Base-by-base conservation (phyloP, 768 basidiomycete genomes). In the Hirschioporus abietinus region DNA sequence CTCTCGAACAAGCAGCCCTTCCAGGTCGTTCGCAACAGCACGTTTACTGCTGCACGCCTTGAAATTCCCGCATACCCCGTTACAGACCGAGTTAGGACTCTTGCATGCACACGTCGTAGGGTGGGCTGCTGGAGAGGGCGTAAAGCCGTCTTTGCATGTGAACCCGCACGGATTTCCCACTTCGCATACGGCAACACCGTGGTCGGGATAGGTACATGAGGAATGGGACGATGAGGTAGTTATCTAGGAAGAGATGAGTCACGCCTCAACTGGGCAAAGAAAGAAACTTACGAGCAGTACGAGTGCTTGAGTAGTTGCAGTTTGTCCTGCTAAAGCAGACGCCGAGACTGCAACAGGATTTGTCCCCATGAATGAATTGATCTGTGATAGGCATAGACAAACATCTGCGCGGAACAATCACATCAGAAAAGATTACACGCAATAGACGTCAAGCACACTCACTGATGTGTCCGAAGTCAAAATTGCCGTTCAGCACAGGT, bases 131-230 rank as follows among this genome's bases (percentile, higher is more conserved):
- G 81, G 79, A 63, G 58, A 69, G 6, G 70, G 57, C 1, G 71
- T 77, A 71, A 72, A 84, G 72, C 82, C 83, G 68, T 83, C 74
- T 36, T 71, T 78, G 77, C 84, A 85, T 1, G 72, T 73, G 67
- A 85, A 86, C 35, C 76, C 75, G 69, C 84, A 85, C 1, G 82
- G 79, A 65, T 75, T 74, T 1, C 74, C 73, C 1, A 58, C 63
- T 42, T 70, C 65, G 70, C 85, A 86, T 5, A 68, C 25, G 0
- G 82, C 78, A 1, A 70, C 66, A 6, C 79, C 76, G 67, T 84
- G 76, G 2, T 74, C 70, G 0, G 84, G 84, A 71, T 80, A 85
- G 15, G 70, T 65, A 63, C 70, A 70, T 30, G 63, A 30, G 15
- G 63, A 8, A 23, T 18, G 12, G 4, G 42, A 52, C 12, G 42